These are phyloP conservation scores for Calophaca sinica DNA, from an alignment of 306 rosid species.

Conservation along the genomic window DNA sequence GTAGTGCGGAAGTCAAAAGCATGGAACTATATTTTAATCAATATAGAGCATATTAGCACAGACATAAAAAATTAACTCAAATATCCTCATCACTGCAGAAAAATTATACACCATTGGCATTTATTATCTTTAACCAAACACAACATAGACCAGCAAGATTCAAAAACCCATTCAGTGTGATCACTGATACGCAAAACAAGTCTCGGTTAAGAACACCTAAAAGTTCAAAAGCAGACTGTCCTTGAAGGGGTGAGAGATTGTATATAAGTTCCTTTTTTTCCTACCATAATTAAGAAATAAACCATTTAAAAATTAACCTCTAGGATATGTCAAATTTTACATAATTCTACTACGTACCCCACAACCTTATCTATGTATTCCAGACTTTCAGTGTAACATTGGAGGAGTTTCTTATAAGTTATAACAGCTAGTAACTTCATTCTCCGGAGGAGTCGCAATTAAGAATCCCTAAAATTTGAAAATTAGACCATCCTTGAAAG, in stretches of 20 bases:
- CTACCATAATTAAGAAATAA: constrained; percentile 22
- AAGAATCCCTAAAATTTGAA: constrained; percentile 24
- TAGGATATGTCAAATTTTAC: constrained; percentile 29
- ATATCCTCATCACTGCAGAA: constrained; percentile 6
- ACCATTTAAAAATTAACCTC: constrained; percentile 17
- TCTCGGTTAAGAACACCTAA: constrained; percentile 31
- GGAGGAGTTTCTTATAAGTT: background rate
- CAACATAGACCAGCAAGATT: constrained; percentile 30
- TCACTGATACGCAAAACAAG: constrained; percentile 26
- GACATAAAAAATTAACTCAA: constrained; percentile 37
- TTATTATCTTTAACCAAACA: constrained; percentile 41
- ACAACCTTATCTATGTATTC: background rate
- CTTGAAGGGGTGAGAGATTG: background rate
- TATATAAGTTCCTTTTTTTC: constrained; percentile 6
- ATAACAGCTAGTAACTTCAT: background rate
- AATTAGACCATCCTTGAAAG: background rate
- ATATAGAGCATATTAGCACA: constrained; percentile 42
- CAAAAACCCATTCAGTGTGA: constrained; percentile 18
- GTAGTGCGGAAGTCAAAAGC: constrained; percentile 98
- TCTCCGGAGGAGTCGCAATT: constrained; percentile 24
- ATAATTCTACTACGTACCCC: constrained; percentile 9
- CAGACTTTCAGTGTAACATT: constrained; percentile 5
- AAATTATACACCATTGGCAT: constrained; percentile 16
- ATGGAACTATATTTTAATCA: constrained; percentile 79
- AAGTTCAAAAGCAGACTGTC: constrained; percentile 16